A percentile compares a stretch with the other conserved stretches of the same genome.
Conservation (phyloP, 2,329 filamentous ascomycete genomes). For the Penicillium sp. region DNA sequence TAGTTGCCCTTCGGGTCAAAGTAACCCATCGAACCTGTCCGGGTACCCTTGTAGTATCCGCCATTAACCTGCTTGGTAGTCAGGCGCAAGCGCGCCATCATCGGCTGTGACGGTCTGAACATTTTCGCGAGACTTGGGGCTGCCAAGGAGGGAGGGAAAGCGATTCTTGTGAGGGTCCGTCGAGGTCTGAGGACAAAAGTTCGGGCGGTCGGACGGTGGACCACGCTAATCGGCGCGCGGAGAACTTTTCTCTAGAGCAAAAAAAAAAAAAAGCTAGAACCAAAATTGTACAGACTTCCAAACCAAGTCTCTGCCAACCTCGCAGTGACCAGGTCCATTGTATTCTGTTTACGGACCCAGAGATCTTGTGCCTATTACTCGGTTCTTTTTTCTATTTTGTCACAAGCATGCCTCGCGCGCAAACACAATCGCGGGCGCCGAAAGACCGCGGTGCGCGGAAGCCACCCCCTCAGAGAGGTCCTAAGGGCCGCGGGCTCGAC, state of each 20-base stretch:
- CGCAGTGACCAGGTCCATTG: constrained; percentile 17
- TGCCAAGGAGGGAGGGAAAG: neutral
- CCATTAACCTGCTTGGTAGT: constrained; percentile 92
- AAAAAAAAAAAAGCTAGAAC: constrained; percentile 31
- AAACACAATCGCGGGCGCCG: constrained; percentile 45
- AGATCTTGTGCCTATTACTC: constrained; percentile 5
- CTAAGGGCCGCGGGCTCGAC: constrained; percentile 56
- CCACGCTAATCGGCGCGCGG: constrained; percentile 38
- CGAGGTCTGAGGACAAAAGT: constrained; percentile 20
- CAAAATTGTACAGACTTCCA: constrained; percentile 25
- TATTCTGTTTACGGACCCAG: constrained; percentile 9
- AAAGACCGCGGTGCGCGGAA: constrained; percentile 45
- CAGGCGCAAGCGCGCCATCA: constrained; percentile 75
- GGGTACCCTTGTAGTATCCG: constrained; percentile 96
- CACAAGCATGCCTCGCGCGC: constrained; percentile 46
- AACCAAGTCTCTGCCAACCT: constrained; percentile 14
- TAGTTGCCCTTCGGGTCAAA: constrained; percentile 68
- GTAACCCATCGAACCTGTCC: constrained; percentile 84
- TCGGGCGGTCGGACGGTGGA: constrained; percentile 32
- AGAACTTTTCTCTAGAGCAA: constrained; percentile 40
- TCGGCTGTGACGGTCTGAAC: constrained; percentile 52
- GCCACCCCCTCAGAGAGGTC: constrained; percentile 52
- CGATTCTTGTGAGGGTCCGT: constrained; percentile 26
- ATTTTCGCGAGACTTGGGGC: constrained; percentile 31
- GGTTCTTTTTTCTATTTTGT: constrained; percentile 7